These are phyloP conservation scores for Darksidea phi DNA, from an alignment of 495 filamentous ascomycete species.

Conservation along the genomic window DNA sequence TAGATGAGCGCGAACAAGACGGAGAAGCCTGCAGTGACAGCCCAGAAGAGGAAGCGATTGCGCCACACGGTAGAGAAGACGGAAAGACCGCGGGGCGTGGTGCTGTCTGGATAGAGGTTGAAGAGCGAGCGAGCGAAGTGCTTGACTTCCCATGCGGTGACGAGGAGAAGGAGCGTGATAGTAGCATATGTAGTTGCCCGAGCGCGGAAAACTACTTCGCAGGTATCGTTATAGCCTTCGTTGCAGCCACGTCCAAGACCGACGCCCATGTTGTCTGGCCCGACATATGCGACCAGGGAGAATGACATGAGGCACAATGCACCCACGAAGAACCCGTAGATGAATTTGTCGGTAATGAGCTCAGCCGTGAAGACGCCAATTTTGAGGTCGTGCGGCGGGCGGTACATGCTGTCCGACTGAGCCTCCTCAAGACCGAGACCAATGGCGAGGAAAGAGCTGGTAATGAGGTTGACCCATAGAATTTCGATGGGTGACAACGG, in stretches of 20 bases:
- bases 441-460: slow-evolving; percentile 71
- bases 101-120: slow-evolving; percentile 53
- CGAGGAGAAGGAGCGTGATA: slow-evolving; percentile 67
- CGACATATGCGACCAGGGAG: slow-evolving; percentile 63
- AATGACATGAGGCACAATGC: slow-evolving; percentile 65
- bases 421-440: slow-evolving; percentile 69
- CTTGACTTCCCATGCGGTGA: slow-evolving; percentile 76
- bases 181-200: slow-evolving; percentile 72
- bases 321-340: slow-evolving; percentile 71
- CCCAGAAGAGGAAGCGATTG: slow-evolving; percentile 43
- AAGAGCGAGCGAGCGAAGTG: slow-evolving; percentile 68
- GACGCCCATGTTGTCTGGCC: slow-evolving; percentile 51
- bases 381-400: slow-evolving; percentile 64
- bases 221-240: slow-evolving; percentile 52
- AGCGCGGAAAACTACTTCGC: slow-evolving; percentile 67
- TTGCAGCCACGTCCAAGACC: slow-evolving; percentile 67
- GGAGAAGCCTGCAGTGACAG: slow-evolving; percentile 35
- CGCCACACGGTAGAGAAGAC: slow-evolving; percentile 34
- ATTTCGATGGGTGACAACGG: slow-evolving; percentile 73
- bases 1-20: slow-evolving; percentile 41
- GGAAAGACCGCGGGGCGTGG: slow-evolving; percentile 30
- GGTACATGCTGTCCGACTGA: slow-evolving; percentile 65
- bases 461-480: slow-evolving; percentile 75
- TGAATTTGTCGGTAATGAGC: slow-evolving; percentile 70
- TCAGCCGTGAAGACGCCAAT: slow-evolving; percentile 68